Percentiles rank a stretch among this genome's conserved stretches.
These are phyloP conservation scores for Escovopsis weberi DNA, from an alignment of 2,329 filamentous ascomycete genomes.

Conservation along the genomic window DNA sequence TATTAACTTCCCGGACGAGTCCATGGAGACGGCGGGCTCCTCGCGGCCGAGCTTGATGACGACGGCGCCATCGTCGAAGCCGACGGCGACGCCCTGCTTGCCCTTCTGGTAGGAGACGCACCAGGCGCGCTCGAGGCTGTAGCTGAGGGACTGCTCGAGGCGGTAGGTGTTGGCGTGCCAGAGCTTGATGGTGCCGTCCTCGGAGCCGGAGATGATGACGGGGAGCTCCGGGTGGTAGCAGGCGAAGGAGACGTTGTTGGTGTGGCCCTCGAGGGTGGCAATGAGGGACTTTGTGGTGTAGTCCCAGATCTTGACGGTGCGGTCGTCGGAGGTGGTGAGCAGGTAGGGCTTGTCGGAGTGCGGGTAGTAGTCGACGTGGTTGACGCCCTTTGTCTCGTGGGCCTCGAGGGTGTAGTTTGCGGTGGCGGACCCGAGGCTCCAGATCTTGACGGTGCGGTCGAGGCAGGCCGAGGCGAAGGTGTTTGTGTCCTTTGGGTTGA, in stretches of 20 bases:
- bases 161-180: conserved; percentile 98
- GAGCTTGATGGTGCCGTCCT: conserved; percentile 94
- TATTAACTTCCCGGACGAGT: conserved; percentile 85
- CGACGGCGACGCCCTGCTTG: conserved; percentile 85
- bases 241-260: conserved; percentile 94
- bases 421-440: conserved; percentile 85
- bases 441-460: conserved; percentile 94
- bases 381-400: conserved; percentile 93
- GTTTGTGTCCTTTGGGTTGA: conserved; percentile 96
- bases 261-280: conserved; percentile 91
- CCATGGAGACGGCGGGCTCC: conserved; percentile 96
- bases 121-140: conserved; percentile 92
- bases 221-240: conserved; percentile 96
- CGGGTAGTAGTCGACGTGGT: conserved; percentile 85
- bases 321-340: conserved; percentile 90
- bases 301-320: conserved; percentile 97
- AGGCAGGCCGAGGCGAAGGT: conserved; percentile 86
- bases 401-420: conserved; percentile 95
- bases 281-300: conserved; percentile 97
- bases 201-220: conserved; percentile 93
- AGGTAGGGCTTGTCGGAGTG: conserved; percentile 71
- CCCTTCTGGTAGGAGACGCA: conserved; percentile 93
- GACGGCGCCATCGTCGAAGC: conserved; percentile 94
- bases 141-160: conserved; percentile 89
- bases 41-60: conserved; percentile 96